Evolutionary conservation across 2,329 filamentous ascomycete genomes (phyloP), one percentile per base, ranked within the genome.

Genomic region (Beauveria australis): DNA sequence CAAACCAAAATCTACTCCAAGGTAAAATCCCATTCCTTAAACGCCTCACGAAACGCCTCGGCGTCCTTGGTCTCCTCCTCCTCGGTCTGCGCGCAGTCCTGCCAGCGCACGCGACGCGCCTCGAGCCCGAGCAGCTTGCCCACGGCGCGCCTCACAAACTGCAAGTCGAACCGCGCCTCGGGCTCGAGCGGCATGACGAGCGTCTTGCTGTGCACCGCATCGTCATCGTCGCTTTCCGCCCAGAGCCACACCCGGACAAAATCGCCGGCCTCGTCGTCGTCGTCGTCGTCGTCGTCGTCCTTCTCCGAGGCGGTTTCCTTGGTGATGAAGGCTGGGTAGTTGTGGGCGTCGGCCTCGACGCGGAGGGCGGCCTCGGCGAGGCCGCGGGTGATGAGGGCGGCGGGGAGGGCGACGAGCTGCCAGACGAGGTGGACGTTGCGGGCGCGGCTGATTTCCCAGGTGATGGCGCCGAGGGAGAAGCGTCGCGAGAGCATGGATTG

Each of bases 381-480:
- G 0, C 89, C 89, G 52, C 85, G 85, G 22, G 75, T 77, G 55
- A 96, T 82, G 49, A 91, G 76, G 10, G 88, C 80, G 0, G 82
- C 78, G 0, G 89, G 83, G 0, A 95, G 79, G 1, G 94, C 91
- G 33, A 97, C 77, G 66, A 95, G 89, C 74, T 99, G 95, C 94
- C 92, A 97, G 70, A 97, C 93, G 1, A 88, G 81, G 71, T 99
- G 94, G 60, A 97, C 86, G 59, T 94, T 91, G 56, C 83, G 83
- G 5, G 80, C 80, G 55, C 92, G 87, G 70, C 87, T 93, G 67
- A 99, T 92, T 75, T 97, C 94, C 86, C 91, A 99, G 0, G 91
- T 94, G 1, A 97, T 89, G 2, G 87, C 84, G 18, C 93, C 94
- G 1, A 97, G 84, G 64, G 82, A 81, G 64, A 82, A 76, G 69